A percentile compares a stretch with the other conserved stretches of the same genome.
phyloP scores from a whole-genome alignment of 2,329 filamentous ascomycete genomes.

The Pseudogymnoascus sp. region DNA sequence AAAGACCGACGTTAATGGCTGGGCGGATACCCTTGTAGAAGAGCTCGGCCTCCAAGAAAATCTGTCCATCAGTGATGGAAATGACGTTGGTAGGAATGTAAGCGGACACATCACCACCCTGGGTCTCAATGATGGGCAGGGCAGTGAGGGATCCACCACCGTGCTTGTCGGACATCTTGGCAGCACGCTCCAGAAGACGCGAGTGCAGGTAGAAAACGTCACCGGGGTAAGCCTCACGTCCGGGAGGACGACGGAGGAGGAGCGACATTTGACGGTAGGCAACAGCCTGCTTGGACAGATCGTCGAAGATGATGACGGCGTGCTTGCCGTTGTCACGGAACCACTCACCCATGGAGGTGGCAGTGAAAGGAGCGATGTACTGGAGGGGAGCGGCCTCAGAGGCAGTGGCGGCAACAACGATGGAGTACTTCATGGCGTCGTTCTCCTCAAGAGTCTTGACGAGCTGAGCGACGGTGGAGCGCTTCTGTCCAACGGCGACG shows the following conservation, averaged over 20 bases:
- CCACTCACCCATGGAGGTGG: slow-evolving; percentile 43
- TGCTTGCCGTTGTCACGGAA: slow-evolving; percentile 85
- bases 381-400: slow-evolving; percentile 94
- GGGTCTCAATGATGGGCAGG: slow-evolving; percentile 96
- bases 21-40: slow-evolving; percentile 99
- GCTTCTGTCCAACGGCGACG: slow-evolving; percentile 98
- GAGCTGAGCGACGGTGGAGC: slow-evolving; percentile 96
- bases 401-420: slow-evolving; percentile 90
- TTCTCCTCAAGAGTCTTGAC: slow-evolving; percentile 99
- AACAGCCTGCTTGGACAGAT: slow-evolving; percentile 96
- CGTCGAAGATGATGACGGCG: slow-evolving; percentile 84
- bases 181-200: slow-evolving; percentile 96
- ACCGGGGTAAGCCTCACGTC: slow-evolving; percentile 98
- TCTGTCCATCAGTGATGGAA: slow-evolving; percentile 99
- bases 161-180: slow-evolving; percentile 96
- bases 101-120: slow-evolving; percentile 99
- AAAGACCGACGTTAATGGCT: slow-evolving; percentile 99
- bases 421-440: slow-evolving; percentile 96
- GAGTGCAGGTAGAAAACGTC: slow-evolving; percentile 99
- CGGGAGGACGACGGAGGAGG: slow-evolving; percentile 90
- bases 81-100: slow-evolving; percentile 99
- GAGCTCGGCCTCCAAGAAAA: slow-evolving; percentile 97
- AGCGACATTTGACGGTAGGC: slow-evolving; percentile 99
- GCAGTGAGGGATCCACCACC: slow-evolving; percentile 95
- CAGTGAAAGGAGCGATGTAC: slow-evolving; percentile 90